phyloP scores from a whole-genome alignment of 2,329 filamentous ascomycete species.

The Aspergillus eucalypticola region DNA sequence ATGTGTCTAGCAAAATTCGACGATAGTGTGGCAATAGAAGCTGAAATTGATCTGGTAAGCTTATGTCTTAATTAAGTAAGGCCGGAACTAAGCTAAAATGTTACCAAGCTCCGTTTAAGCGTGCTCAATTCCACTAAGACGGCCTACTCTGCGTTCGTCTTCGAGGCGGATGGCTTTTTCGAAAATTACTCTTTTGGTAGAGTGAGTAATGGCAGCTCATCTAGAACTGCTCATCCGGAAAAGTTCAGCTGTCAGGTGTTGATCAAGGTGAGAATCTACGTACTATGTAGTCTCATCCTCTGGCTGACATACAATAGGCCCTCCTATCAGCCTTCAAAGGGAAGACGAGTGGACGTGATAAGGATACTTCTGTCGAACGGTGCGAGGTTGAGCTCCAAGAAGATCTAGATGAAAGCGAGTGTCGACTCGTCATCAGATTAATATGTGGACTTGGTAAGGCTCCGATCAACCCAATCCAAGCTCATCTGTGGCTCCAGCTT shows the following conservation, averaged over 20 bases:
- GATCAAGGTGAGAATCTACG: conserved; percentile 49
- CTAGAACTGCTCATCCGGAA: conserved; percentile 39
- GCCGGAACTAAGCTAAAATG: not conserved
- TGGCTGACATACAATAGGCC: conserved; percentile 37
- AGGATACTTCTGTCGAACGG: conserved; percentile 61
- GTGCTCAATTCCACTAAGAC: conserved; percentile 65
- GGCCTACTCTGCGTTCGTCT: conserved; percentile 61
- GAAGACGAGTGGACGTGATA: conserved; percentile 56
- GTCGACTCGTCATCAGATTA: conserved; percentile 63
- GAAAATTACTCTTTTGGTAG: conserved; percentile 56
- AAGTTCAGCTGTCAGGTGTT: conserved; percentile 62
- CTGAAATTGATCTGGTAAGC: conserved; percentile 52
- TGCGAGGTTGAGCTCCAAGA: conserved; percentile 64
- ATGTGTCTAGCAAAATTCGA: conserved; percentile 64
- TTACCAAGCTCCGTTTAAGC: conserved; percentile 58
- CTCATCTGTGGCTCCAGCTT: not conserved
- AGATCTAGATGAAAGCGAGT: conserved; percentile 57
- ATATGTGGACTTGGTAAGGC: conserved; percentile 59
- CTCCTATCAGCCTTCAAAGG: conserved; percentile 65
- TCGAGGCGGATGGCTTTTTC: conserved; percentile 59
- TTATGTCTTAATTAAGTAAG: not conserved
- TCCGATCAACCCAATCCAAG: not conserved
- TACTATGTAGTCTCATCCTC: not conserved
- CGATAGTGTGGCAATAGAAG: conserved; percentile 64
- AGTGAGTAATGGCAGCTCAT: conserved; percentile 21